These are phyloP conservation scores for Trichoderma asperellum DNA, from an alignment of 2,329 filamentous ascomycete genomes.

Conservation along the genomic window DNA sequence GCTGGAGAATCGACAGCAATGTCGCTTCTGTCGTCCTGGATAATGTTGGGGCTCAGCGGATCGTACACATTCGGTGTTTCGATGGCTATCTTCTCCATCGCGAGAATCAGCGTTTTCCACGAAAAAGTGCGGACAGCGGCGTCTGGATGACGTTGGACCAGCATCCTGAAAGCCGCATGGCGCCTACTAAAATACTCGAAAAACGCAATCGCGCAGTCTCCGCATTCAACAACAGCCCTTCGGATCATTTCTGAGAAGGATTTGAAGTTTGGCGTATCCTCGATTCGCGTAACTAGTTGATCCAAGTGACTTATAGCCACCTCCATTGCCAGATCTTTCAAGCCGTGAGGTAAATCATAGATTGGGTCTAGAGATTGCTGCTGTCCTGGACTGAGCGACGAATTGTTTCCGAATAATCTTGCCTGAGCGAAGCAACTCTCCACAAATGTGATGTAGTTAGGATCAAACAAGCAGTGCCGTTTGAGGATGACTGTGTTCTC, in stretches of 20 bases:
- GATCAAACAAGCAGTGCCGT: slow-evolving; percentile 79
- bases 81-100: slow-evolving; percentile 57
- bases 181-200: slow-evolving; percentile 64
- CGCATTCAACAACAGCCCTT: slow-evolving; percentile 53
- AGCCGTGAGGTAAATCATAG: slow-evolving; percentile 30
- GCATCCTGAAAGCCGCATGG: slow-evolving; percentile 62
- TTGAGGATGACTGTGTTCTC: slow-evolving; percentile 77
- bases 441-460: slow-evolving; percentile 69
- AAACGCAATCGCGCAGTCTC: slow-evolving; percentile 59
- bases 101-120: slow-evolving; percentile 55
- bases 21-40: background rate
- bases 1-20: background rate
- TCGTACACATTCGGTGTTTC: slow-evolving; percentile 54
- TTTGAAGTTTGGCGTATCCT: slow-evolving; percentile 67
- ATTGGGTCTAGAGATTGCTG: background rate
- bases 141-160: slow-evolving; percentile 67
- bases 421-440: slow-evolving; percentile 63
- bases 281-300: slow-evolving; percentile 72
- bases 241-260: slow-evolving; percentile 55
- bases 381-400: background rate
- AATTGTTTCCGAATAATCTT: slow-evolving; percentile 49
- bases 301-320: slow-evolving; percentile 70
- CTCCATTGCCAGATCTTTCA: slow-evolving; percentile 56
- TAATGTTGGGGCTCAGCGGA: slow-evolving; percentile 9
- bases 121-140: slow-evolving; percentile 57